Percentiles rank a stretch among this genome's conserved stretches.
Conservation (phyloP, 495 filamentous ascomycete species). For the Penicillium cinerascens region DNA sequence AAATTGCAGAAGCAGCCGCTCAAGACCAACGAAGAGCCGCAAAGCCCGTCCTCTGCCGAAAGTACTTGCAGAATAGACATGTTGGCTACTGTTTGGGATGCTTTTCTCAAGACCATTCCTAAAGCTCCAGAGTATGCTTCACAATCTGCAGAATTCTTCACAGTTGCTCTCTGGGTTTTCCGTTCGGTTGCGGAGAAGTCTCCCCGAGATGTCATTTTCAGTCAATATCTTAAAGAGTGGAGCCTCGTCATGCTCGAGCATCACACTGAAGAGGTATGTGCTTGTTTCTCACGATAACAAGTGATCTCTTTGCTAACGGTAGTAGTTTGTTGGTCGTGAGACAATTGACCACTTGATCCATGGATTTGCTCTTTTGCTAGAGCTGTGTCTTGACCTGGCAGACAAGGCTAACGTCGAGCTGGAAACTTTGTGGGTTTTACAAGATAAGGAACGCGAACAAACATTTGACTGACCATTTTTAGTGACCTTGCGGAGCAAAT, state of each 20-base stretch:
- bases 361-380: slow-evolving; percentile 46
- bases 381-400: slow-evolving; percentile 48
- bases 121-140: slow-evolving; percentile 37
- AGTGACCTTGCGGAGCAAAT: slow-evolving; percentile 55
- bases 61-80: slow-evolving; percentile 36
- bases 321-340: slow-evolving; percentile 49
- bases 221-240: slow-evolving; percentile 50
- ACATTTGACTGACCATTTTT: neutral
- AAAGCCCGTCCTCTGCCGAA: slow-evolving; percentile 10
- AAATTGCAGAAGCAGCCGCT: slow-evolving; percentile 25
- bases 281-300: neutral
- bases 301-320: neutral
- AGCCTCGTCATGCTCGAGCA: slow-evolving; percentile 53
- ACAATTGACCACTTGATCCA: slow-evolving; percentile 45
- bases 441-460: neutral
- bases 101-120: slow-evolving; percentile 49
- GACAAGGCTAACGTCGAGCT: slow-evolving; percentile 41
- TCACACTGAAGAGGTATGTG: slow-evolving; percentile 46
- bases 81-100: slow-evolving; percentile 49
- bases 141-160: slow-evolving; percentile 56
- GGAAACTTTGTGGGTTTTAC: slow-evolving; percentile 37
- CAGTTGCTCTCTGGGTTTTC: slow-evolving; percentile 50
- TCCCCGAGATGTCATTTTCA: slow-evolving; percentile 48
- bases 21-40: neutral
- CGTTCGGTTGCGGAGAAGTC: slow-evolving; percentile 50